Conservation (phyloP, 345 rosid genomes). For the Eutrema heterophyllum region DNA sequence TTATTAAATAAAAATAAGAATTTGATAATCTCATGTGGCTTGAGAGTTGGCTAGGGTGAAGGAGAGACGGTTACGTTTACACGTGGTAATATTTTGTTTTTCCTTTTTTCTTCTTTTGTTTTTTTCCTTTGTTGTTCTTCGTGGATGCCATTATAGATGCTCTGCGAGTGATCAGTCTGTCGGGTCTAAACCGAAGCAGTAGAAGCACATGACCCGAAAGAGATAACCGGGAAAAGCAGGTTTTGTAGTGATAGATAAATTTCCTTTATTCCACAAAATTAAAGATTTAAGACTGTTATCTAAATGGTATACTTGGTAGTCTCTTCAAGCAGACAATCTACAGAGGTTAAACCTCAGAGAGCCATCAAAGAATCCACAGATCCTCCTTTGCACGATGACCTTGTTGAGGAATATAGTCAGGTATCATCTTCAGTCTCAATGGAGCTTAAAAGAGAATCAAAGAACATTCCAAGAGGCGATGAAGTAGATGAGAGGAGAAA, state of each 20-base stretch:
- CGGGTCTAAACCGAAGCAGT: constrained; percentile 31
- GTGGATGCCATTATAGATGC: constrained; percentile 16
- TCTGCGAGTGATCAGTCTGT: constrained; percentile 27
- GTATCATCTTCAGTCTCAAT: background rate
- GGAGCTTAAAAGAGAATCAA: constrained; percentile 24
- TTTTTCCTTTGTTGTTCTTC: background rate
- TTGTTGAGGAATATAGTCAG: constrained; percentile 6
- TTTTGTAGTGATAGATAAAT: background rate
- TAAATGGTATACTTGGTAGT: constrained; percentile 18
- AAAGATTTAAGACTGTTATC: constrained; percentile 5
- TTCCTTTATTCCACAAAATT: background rate
- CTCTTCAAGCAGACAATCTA: constrained; percentile 32
- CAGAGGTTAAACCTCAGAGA: constrained; percentile 10
- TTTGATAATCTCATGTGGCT: too few species aligned
- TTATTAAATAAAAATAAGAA: background rate
- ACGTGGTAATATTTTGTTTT: background rate
- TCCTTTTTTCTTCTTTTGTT: too few species aligned
- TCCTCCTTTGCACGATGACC: background rate
- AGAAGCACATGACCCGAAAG: constrained; percentile 32
- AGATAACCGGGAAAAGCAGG: constrained; percentile 37
- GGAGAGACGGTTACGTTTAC: background rate
- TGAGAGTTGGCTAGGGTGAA: background rate
- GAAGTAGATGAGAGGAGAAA: constrained; percentile 37
- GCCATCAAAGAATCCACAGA: constrained; percentile 5
- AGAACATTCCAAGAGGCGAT: background rate